Evolutionary conservation across 345 rosid genomes (phyloP), one percentile per base, ranked within the genome.

Genomic region (Eucalyptus viminalis): DNA sequence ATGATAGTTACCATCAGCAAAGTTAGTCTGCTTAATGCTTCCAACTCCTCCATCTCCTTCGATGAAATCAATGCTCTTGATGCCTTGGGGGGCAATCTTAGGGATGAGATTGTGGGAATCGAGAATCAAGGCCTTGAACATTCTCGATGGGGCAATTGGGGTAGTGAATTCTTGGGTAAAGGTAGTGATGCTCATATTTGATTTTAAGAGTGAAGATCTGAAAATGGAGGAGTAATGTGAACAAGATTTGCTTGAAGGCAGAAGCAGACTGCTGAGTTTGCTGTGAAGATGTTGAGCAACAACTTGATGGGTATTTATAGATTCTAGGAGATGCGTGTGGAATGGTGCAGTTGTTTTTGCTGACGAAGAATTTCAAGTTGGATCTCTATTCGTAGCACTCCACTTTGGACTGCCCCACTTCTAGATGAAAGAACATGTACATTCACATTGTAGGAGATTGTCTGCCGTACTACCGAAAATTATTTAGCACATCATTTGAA

Each of bases 1-100:
- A 72, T 9, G 21, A 72, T 16, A 22, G 40, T 21, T 87, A 87
- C 93, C 91, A 43, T 90, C 90, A 3, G 80, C 89, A n/a, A 91
- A 89, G 76, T 54, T 92, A 16, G 87, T n/a, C 49, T 89, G 62
- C 88, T 88, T 93, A 89, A 90, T 89, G 88, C 87, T 92, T 76
- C 93, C 92, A 37, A 90, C 89, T 16, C 93, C 93, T 40, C 94
- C 94, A 89, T 90, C 88, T 9, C 94, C 93, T 89, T 90, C 80
- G 12, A 93, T 58, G 49, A 69, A 80, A 60, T 90, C 89, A 24
- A 89, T n/a, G 62, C 80, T 88, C 44, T 90, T 81, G 49, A 93
- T 7, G 45, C 87, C 89, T 10, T 92, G 89, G 56, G 94, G 93
- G 85, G 91, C 11, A 37, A 91, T 45, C 72, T 85, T 88, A 24